phyloP scores from a whole-genome alignment of 495 filamentous ascomycete species.

The Neurospora cerealis region DNA sequence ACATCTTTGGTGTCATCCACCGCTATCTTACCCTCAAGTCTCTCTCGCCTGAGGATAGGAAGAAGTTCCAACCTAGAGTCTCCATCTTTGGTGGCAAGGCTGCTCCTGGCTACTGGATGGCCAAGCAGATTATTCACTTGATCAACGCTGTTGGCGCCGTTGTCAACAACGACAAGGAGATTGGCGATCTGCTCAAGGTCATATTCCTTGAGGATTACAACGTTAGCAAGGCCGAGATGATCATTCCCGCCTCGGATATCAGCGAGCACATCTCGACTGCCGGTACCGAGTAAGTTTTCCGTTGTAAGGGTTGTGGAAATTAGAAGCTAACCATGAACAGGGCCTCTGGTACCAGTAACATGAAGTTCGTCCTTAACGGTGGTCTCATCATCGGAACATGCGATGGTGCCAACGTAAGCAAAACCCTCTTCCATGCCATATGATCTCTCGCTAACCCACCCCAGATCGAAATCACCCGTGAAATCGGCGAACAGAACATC shows the following conservation, averaged over 20 bases:
- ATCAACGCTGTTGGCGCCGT: constrained; percentile 88
- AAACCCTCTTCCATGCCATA: background rate
- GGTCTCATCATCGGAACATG: constrained; percentile 96
- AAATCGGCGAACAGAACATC: constrained; percentile 91
- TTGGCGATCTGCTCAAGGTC: constrained; percentile 92
- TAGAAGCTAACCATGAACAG: constrained; percentile 12
- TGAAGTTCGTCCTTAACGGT: constrained; percentile 98
- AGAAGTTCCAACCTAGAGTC: constrained; percentile 84
- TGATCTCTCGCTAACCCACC: background rate
- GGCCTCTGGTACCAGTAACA: constrained; percentile 62
- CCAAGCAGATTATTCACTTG: constrained; percentile 95
- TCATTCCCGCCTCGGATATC: constrained; percentile 86
- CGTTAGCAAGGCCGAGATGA: constrained; percentile 97
- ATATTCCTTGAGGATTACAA: constrained; percentile 98
- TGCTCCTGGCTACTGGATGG: constrained; percentile 99
- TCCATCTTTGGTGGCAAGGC: constrained; percentile 98
- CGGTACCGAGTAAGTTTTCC: constrained; percentile 63
- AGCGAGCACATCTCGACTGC: constrained; percentile 99
- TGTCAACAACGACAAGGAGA: constrained; percentile 82
- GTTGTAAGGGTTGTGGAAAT: constrained; percentile 37
- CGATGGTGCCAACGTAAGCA: constrained; percentile 88
- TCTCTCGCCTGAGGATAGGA: constrained; percentile 72
- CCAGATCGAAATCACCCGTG: constrained; percentile 94
- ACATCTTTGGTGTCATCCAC: constrained; percentile 97
- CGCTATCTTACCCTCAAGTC: constrained; percentile 83